These are phyloP conservation scores for Cryphonectria japonica DNA, from an alignment of 2,329 filamentous ascomycete genomes.

Conservation along the genomic window DNA sequence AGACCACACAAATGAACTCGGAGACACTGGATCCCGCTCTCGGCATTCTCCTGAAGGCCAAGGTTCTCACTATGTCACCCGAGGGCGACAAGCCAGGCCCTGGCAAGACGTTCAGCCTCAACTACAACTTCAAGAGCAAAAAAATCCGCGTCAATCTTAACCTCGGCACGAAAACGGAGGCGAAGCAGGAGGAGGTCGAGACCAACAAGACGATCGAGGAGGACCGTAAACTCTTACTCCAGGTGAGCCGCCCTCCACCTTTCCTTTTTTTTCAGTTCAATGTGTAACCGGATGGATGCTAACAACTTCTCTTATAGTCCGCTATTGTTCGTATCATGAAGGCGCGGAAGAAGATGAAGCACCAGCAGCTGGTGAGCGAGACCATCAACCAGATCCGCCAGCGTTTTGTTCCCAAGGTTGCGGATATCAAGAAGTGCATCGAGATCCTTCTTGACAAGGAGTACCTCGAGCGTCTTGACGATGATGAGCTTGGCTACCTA, in stretches of 20 bases:
- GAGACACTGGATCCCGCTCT: slow-evolving; percentile 89
- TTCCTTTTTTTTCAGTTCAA: slow-evolving; percentile 8
- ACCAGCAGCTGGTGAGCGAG: slow-evolving; percentile 89
- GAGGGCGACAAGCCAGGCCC: slow-evolving; percentile 76
- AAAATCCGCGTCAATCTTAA: slow-evolving; percentile 98
- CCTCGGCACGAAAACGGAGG: slow-evolving; percentile 90
- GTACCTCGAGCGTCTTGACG: slow-evolving; percentile 93
- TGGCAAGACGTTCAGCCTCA: slow-evolving; percentile 80
- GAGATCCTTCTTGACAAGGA: slow-evolving; percentile 99
- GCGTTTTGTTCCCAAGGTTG: slow-evolving; percentile 89
- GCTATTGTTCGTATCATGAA: slow-evolving; percentile 99
- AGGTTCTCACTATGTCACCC: slow-evolving; percentile 75
- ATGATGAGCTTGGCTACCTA: slow-evolving; percentile 92
- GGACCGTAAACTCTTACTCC: slow-evolving; percentile 92
- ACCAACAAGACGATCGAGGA: slow-evolving; percentile 99
- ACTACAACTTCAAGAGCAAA: slow-evolving; percentile 97
- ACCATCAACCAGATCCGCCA: slow-evolving; percentile 94
- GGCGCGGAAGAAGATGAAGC: slow-evolving; percentile 98
- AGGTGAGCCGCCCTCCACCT: slow-evolving; percentile 66
- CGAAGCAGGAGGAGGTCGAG: slow-evolving; percentile 94
- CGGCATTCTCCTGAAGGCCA: slow-evolving; percentile 87
- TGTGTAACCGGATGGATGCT: slow-evolving; percentile 26
- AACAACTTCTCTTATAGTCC: slow-evolving; percentile 61
- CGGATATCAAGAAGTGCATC: slow-evolving; percentile 99
- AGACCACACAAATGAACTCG: slow-evolving; percentile 75